These are phyloP conservation scores for Excoecaria agallocha DNA, from an alignment of 345 rosid species.

Conservation along the genomic window DNA sequence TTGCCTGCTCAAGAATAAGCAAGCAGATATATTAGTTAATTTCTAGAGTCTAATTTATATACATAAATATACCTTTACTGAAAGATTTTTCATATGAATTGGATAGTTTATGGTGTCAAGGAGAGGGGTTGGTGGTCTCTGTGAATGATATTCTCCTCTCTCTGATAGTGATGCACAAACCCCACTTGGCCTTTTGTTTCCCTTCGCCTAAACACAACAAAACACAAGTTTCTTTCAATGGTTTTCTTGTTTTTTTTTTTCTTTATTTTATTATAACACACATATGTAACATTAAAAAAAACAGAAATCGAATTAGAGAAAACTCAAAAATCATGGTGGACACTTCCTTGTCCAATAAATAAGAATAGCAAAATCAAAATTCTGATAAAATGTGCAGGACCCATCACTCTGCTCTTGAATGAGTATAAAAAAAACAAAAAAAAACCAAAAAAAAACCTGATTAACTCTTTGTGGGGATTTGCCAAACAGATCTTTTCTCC, in stretches of 20 bases:
- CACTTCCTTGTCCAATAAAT: background rate
- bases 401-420: too few relatives aligned
- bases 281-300: background rate
- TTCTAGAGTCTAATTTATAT: too few relatives aligned
- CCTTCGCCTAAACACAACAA: slow-evolving; percentile 40
- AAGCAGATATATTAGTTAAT: background rate
- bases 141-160: slow-evolving; percentile 63
- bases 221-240: slow-evolving; percentile 24
- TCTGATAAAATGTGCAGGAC: slow-evolving; percentile 15
- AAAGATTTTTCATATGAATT: slow-evolving; percentile 92
- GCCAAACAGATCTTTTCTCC: slow-evolving; percentile 47
- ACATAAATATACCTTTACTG: slow-evolving; percentile 49
- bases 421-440: too few relatives aligned
- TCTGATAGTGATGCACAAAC: slow-evolving; percentile 77
- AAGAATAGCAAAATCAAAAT: slow-evolving; percentile 2
- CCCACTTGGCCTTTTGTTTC: slow-evolving; percentile 48
- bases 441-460: slow-evolving; percentile 42
- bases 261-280: too few relatives aligned
- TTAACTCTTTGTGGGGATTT: slow-evolving; percentile 38
- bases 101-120: slow-evolving; percentile 91
- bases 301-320: too few relatives aligned
- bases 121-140: slow-evolving; percentile 84
- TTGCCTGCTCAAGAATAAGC: background rate
- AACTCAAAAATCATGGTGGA: background rate
- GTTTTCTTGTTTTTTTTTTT: background rate